Evolutionary conservation across 495 filamentous ascomycete genomes (phyloP).

Genomic region (Haplographium delicatum): DNA sequence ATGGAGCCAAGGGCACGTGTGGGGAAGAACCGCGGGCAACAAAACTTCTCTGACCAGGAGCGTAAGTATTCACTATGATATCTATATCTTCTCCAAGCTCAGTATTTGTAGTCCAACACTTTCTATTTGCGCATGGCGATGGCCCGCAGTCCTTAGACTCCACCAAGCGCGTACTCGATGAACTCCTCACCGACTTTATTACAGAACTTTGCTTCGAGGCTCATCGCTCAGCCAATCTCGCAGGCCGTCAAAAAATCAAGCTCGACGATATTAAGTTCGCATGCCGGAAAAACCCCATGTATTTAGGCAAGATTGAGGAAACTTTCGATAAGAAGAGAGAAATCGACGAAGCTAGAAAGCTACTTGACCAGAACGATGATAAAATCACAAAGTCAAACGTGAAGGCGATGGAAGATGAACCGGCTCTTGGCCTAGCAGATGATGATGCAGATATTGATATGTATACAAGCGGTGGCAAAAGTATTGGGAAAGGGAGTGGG

Average conservation of each 20-base stretch:
- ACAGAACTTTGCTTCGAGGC: slow-evolving; percentile 88
- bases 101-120: slow-evolving; percentile 55
- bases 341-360: slow-evolving; percentile 70
- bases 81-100: slow-evolving; percentile 4
- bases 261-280: slow-evolving; percentile 96
- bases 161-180: slow-evolving; percentile 83
- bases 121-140: slow-evolving; percentile 88
- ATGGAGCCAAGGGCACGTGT: slow-evolving; percentile 73
- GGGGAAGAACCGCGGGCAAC: slow-evolving; percentile 80
- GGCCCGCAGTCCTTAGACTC: slow-evolving; percentile 63
- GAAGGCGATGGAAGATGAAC: slow-evolving; percentile 28
- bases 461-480: slow-evolving; percentile 12
- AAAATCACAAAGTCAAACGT: slow-evolving; percentile 27
- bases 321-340: slow-evolving; percentile 74
- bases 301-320: slow-evolving; percentile 86
- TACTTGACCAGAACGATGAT: slow-evolving; percentile 52
- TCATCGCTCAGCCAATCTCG: slow-evolving; percentile 70
- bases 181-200: slow-evolving; percentile 88
- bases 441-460: slow-evolving; percentile 29
- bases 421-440: slow-evolving; percentile 33
- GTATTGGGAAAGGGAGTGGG: slow-evolving; percentile 1
- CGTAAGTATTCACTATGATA: slow-evolving; percentile 49
- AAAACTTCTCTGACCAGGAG: slow-evolving; percentile 75
- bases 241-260: slow-evolving; percentile 90
- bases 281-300: slow-evolving; percentile 73